Base-by-base conservation (phyloP, 2,329 filamentous ascomycete genomes). In the Colletotrichum kahawae region DNA sequence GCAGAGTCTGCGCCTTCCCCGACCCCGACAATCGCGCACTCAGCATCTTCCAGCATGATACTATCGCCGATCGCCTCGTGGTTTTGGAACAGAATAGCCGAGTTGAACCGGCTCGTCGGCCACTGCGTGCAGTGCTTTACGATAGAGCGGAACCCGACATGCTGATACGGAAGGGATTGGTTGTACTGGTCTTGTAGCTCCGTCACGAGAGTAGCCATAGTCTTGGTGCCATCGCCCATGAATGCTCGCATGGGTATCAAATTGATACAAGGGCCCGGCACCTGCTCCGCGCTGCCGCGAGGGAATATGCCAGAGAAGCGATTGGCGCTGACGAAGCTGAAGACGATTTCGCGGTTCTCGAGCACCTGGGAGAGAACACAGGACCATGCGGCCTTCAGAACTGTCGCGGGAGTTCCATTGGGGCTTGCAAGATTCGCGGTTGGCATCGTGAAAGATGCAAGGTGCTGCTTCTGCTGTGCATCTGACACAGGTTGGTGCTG, bases 401-500 rank as follows among this genome's bases (percentile, higher is more conserved):
- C 38, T 1, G 38, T 43, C 0, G 38, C 38, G 0, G 5, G 38
- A n/a, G 38, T 43, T 43, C 18, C 38, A 1, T 43, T n/a, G 9
- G 38, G 18, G 18, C 38, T 43, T n/a, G 38, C 3, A n/a, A 43
- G 38, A 12, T 43, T 43, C 0, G 18, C 38, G 18, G 38, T 43
- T 1, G 38, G 38, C 38, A 43, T 18, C 9, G n/a, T 43, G 1
- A 43, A 43, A 2, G 38, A 43, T 4, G 38, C 18, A 43, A 43
- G 38, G 0, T 43, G 38, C 0, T 43, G 18, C 0, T n/a, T 43
- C 0, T 43, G 38, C 0, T 43, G 38, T 43, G 38, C 0, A 43
- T 43, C 9, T 2, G 38, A 43, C 18, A 43, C 1, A 4, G 9
- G 18, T 6, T 43, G 9, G 1, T 43, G 38, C 3, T 4, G 38